A percentile compares a stretch with the other conserved stretches of the same genome.
Evolutionary conservation across 305 asterid species (phyloP).

Genomic region (Rubia occidens): DNA sequence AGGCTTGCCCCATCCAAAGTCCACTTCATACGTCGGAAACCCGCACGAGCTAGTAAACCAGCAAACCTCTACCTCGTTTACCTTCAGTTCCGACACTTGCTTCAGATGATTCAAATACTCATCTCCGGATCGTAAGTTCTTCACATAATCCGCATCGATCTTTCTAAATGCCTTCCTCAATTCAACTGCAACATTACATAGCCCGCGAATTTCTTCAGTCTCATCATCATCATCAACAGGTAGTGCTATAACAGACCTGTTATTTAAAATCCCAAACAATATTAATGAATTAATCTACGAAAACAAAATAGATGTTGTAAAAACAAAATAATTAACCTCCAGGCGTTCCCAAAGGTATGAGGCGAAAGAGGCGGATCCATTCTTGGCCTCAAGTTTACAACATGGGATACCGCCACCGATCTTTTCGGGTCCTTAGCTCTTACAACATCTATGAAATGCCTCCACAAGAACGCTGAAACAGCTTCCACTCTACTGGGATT

Average conservation of each 20-base stretch:
- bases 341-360: neutral
- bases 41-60: neutral
- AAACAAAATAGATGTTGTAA: too few species aligned
- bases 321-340: neutral
- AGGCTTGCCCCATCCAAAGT: neutral
- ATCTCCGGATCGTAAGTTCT: neutral
- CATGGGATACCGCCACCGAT: neutral
- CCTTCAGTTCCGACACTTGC: neutral
- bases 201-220: neutral
- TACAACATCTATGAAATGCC: neutral
- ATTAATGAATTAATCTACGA: too few species aligned
- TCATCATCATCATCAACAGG: neutral
- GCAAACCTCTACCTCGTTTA: neutral
- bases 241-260: neutral
- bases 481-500: neutral
- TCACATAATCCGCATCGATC: neutral
- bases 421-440: neutral
- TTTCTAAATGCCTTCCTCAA: neutral
- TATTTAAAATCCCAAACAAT: too few species aligned
- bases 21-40: neutral
- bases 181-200: neutral
- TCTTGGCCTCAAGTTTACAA: slow-evolving; percentile 1
- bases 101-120: neutral
- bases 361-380: slow-evolving; percentile 1
- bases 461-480: neutral